These are phyloP conservation scores for Fusarium pininemorale DNA, from an alignment of 2,329 filamentous ascomycete species.

Conservation along the genomic window DNA sequence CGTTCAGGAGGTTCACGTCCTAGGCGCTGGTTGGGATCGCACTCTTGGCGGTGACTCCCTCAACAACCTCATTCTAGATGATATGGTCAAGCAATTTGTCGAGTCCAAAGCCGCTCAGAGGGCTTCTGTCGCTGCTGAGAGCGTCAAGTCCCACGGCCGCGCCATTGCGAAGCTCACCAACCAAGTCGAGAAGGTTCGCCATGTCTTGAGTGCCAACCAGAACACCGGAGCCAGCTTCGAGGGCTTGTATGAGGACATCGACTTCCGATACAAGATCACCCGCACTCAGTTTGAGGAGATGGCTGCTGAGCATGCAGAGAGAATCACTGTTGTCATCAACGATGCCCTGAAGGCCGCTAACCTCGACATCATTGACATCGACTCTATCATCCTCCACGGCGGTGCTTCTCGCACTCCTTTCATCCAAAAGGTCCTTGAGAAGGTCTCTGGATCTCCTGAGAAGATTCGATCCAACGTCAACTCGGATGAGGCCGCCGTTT, in stretches of 20 bases:
- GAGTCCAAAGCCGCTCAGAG: slow-evolving; percentile 74
- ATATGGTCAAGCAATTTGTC: slow-evolving; percentile 85
- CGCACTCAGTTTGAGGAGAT: slow-evolving; percentile 84
- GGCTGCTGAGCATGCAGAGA: slow-evolving; percentile 71
- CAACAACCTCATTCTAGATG: slow-evolving; percentile 86
- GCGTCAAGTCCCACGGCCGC: slow-evolving; percentile 79
- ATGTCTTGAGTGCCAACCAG: slow-evolving; percentile 91
- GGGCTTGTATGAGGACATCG: slow-evolving; percentile 87
- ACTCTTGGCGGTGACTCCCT: slow-evolving; percentile 89
- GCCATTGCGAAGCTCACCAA: slow-evolving; percentile 91
- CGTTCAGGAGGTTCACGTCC: slow-evolving; percentile 89
- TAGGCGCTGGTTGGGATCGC: slow-evolving; percentile 88
- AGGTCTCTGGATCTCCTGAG: slow-evolving; percentile 72
- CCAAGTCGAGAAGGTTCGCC: slow-evolving; percentile 86
- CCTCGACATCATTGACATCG: slow-evolving; percentile 77
- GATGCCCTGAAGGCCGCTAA: slow-evolving; percentile 79
- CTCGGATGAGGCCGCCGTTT: slow-evolving; percentile 94
- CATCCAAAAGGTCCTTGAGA: slow-evolving; percentile 88
- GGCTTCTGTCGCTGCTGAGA: slow-evolving; percentile 67
- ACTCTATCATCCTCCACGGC: slow-evolving; percentile 93
- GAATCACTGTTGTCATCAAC: slow-evolving; percentile 75
- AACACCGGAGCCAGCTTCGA: slow-evolving; percentile 86
- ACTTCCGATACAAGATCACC: slow-evolving; percentile 90
- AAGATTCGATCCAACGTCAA: slow-evolving; percentile 96
- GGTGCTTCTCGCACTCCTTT: slow-evolving; percentile 92